Evolutionary conservation across 768 basidiomycete species (phyloP).

Genomic region (Lactifluus subvellereus): DNA sequence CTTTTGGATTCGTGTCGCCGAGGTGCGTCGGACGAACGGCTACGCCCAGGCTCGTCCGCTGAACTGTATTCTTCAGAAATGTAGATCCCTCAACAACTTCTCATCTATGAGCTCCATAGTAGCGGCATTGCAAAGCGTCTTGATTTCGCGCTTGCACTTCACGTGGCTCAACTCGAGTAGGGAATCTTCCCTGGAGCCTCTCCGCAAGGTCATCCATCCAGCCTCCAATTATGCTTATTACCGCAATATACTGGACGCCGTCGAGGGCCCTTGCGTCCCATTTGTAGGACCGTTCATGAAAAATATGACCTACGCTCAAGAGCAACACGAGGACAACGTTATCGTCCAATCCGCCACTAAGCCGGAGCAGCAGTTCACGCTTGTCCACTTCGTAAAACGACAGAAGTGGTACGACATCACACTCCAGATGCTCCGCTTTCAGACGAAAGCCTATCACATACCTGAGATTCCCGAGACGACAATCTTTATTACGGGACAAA

Average conservation of each 20-base stretch:
- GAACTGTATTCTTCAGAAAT: constrained; percentile 43
- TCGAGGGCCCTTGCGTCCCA: constrained; percentile 56
- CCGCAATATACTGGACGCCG: constrained; percentile 39
- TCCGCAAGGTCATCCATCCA: constrained; percentile 55
- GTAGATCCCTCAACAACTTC: constrained; percentile 56
- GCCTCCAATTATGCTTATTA: constrained; percentile 52
- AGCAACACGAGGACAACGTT: constrained; percentile 41
- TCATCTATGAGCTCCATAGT: constrained; percentile 63
- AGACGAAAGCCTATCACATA: constrained; percentile 46
- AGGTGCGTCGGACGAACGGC: constrained; percentile 44
- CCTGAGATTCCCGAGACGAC: constrained; percentile 41
- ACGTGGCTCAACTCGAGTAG: constrained; percentile 63
- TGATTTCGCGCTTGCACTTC: constrained; percentile 49
- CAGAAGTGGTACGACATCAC: constrained; percentile 54
- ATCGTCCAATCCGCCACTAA: constrained; percentile 21
- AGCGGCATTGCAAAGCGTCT: constrained; percentile 54
- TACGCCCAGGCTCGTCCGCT: background rate
- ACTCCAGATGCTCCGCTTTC: constrained; percentile 51
- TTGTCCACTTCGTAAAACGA: constrained; percentile 49
- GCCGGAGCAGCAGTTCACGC: constrained; percentile 23
- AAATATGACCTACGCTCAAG: constrained; percentile 51
- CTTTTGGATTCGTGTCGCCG: constrained; percentile 73
- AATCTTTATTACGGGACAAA: constrained; percentile 43
- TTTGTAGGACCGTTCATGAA: constrained; percentile 59
- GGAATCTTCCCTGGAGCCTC: constrained; percentile 44